Base-by-base conservation (phyloP, 2,329 filamentous ascomycete genomes). In the Sphaerulina vaccinii region DNA sequence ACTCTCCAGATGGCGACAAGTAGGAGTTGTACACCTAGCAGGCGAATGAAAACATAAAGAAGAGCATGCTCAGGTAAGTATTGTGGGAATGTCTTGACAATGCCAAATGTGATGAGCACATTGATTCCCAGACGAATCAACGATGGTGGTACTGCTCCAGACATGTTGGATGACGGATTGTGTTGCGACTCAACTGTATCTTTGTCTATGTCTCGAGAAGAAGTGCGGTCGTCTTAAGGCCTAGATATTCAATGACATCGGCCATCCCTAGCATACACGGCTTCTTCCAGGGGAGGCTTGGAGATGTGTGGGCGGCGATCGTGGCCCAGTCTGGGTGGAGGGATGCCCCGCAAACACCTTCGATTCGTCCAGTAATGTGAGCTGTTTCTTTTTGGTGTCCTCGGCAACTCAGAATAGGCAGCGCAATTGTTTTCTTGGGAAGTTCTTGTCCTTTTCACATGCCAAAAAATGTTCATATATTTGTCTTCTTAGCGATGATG, bases 11-110 rank as follows among this genome's bases (percentile, higher is more conserved):
- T 23, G 18, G 38, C 44, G 24, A 52, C 56, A 13, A 51, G 27
- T n/a, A 32, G 41, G 10, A 57, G 41, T 15, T 60, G 51, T 15
- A 59, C 18, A 9, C 38, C 54, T 18, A 58, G 46, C 11, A 59
- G 51, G 13, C 56, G 54, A 11, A 53, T 21, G 37, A 60, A 60
- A 22, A 60, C 49, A 27, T 49, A 55, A n/a, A 58, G 54, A 13
- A 60, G 49, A 22, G 56, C 54, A 35, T 59, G 56, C 21, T 56
- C 49, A 1, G 58, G 58, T 39, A 60, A 51, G 33, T 60, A 52
- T 49, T 55, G 54, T 16, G 56, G 51, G 22, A 60, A 49, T 9
- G 45, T 32, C 37, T 41, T 49, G 45, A 39, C 35, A 13, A 49
- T 49, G 1, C 36, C 23, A 9, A 49, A 40, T 8, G 45, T 29